A percentile compares a stretch with the other conserved stretches of the same genome.
These are phyloP conservation scores for Talaromyces sp. DNA, from an alignment of 2,329 filamentous ascomycete species.

Conservation along the genomic window DNA sequence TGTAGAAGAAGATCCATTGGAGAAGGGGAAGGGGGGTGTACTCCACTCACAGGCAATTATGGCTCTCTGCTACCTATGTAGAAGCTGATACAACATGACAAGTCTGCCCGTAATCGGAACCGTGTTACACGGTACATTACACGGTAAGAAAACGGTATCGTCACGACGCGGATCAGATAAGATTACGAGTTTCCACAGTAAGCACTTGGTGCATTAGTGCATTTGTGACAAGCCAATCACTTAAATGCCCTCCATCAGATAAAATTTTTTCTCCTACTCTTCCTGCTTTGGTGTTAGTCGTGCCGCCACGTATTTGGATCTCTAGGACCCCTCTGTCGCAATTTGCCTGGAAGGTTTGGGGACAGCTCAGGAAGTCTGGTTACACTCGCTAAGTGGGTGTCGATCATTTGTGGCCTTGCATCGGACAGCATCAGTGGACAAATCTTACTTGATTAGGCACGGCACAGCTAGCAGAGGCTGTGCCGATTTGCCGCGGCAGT, in stretches of 20 bases:
- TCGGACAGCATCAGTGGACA: not conserved
- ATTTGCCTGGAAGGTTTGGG: not conserved
- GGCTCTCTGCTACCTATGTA: too few relatives aligned
- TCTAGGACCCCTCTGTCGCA: not conserved
- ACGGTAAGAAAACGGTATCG: not conserved
- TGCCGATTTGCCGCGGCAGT: too few relatives aligned
- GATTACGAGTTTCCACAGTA: not conserved
- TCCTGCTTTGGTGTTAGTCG: not conserved
- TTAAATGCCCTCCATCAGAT: conserved; percentile 7
- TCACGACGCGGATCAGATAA: conserved; percentile 11
- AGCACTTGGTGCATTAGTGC: not conserved
- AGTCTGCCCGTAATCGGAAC: not conserved
- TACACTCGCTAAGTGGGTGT: not conserved
- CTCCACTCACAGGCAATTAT: too few relatives aligned
- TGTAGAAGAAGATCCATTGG: too few relatives aligned
- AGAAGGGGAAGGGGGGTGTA: too few relatives aligned
- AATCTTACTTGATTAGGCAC: too few relatives aligned
- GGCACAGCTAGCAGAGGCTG: too few relatives aligned
- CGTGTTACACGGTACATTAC: not conserved
- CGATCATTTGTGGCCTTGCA: not conserved
- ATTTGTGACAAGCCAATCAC: conserved; percentile 1
- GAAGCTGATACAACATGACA: not conserved
- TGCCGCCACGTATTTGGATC: not conserved
- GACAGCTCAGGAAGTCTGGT: not conserved
- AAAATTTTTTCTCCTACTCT: conserved; percentile 1